A percentile compares a stretch with the other conserved stretches of the same genome.
These are phyloP conservation scores for Akanthomyces muscarius DNA, from an alignment of 2,329 filamentous ascomycete species.

Conservation along the genomic window DNA sequence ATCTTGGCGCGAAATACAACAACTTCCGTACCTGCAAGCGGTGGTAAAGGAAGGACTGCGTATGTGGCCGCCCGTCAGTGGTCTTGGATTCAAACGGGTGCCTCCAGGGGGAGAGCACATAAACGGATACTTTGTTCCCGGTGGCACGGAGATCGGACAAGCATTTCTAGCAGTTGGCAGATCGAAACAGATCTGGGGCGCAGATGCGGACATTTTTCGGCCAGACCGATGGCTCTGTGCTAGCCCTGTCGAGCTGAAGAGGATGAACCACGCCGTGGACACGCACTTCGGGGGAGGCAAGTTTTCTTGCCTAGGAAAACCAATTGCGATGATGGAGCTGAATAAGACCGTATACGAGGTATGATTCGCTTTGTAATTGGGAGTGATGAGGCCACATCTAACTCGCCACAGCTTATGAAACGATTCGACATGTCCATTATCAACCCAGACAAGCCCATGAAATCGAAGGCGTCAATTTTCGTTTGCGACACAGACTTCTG, in stretches of 20 bases:
- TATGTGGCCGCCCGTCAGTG: constrained; percentile 50
- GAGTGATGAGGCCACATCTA: not conserved
- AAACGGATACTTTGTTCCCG: constrained; percentile 48
- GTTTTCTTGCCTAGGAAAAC: constrained; percentile 43
- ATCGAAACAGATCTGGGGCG: constrained; percentile 45
- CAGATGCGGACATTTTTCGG: constrained; percentile 47
- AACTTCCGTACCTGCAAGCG: constrained; percentile 52
- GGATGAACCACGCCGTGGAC: constrained; percentile 37
- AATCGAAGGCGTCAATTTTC: constrained; percentile 31
- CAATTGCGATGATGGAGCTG: constrained; percentile 46
- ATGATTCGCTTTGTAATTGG: constrained; percentile 14
- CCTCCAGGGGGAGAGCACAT: constrained; percentile 49
- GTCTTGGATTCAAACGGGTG: constrained; percentile 49
- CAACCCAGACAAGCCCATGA: constrained; percentile 32
- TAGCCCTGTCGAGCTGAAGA: constrained; percentile 27
- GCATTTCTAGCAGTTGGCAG: constrained; percentile 53
- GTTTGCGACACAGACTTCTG: constrained; percentile 34
- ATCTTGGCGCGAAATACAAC: constrained; percentile 45
- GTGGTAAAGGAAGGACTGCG: constrained; percentile 55
- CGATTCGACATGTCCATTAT: constrained; percentile 32
- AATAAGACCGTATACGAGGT: constrained; percentile 48
- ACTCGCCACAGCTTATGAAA: constrained; percentile 27
- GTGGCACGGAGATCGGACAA: constrained; percentile 49
- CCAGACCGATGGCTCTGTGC: constrained; percentile 52
- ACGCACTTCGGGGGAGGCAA: constrained; percentile 44